Evolutionary conservation across 75 land plant genomes (phyloP).

Genomic region (Gnetum montanum): DNA sequence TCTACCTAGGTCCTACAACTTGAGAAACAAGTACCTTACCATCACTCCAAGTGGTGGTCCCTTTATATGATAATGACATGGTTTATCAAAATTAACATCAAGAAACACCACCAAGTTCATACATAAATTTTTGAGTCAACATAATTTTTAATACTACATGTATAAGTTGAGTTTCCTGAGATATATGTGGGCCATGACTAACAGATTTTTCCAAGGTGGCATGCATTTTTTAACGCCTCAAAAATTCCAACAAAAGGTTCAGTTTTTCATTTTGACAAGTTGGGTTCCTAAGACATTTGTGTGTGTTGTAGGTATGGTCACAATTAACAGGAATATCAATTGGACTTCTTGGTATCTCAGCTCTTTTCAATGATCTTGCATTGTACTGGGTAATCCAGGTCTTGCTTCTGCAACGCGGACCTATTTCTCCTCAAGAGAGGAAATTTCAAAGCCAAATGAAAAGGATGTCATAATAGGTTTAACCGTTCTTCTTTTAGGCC

Average conservation of each 20-base stretch:
- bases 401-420: constrained; percentile 87
- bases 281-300: no score
- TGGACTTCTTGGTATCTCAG: constrained; percentile 64
- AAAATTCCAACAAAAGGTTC: no score
- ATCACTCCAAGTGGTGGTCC: no score
- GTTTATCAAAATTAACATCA: no score
- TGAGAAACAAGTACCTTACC: no score
- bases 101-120: no score
- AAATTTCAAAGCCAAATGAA: constrained; percentile 62
- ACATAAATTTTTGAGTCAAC: no score
- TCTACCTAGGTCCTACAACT: no score
- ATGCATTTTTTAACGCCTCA: not conserved
- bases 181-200: not conserved
- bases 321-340: constrained; percentile 53
- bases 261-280: no score
- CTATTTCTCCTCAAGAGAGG: constrained; percentile 78
- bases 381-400: constrained; percentile 83
- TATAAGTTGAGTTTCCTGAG: no score
- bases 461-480: constrained; percentile 52
- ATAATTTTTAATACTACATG: no score
- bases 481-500: constrained; percentile 52
- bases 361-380: constrained; percentile 78
- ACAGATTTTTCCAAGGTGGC: not conserved
- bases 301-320: constrained; percentile 77
- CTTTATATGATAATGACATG: no score